These are phyloP conservation scores for Vickermania ingenoplastis DNA, from an alignment of 208 protist genomes.

Conservation along the genomic window DNA sequence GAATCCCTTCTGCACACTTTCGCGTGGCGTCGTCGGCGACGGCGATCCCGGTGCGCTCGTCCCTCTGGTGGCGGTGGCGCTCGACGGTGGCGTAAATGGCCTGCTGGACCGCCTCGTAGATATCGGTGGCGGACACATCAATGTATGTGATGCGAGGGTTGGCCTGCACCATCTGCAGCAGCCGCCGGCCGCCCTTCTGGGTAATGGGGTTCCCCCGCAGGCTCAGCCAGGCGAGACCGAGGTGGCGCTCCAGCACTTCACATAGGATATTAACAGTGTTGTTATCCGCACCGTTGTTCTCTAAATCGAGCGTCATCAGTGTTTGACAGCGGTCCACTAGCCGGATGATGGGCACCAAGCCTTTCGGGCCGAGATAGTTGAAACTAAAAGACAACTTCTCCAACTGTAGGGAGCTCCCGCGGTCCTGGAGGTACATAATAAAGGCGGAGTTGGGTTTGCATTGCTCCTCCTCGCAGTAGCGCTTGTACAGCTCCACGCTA, in stretches of 20 bases:
- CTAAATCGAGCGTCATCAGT: constrained; percentile 56
- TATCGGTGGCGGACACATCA: constrained; percentile 57
- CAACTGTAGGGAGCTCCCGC: constrained; percentile 17
- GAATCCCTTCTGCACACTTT: neutral
- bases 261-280: constrained; percentile 51
- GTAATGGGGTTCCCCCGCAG: constrained; percentile 81
- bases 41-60: neutral
- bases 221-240: constrained; percentile 47
- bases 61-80: constrained; percentile 18
- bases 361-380: constrained; percentile 87
- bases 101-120: constrained; percentile 61
- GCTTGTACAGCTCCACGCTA: constrained; percentile 52
- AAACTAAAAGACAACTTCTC: constrained; percentile 33
- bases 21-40: neutral
- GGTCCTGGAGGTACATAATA: constrained; percentile 45
- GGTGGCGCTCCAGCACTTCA: constrained; percentile 55
- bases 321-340: constrained; percentile 80
- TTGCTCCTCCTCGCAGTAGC: constrained; percentile 63
- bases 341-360: constrained; percentile 66
- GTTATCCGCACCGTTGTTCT: constrained; percentile 82
- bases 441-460: constrained; percentile 80
- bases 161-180: constrained; percentile 62
- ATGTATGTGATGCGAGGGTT: constrained; percentile 70
- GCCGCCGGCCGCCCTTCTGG: constrained; percentile 42
- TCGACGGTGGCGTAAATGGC: constrained; percentile 40